Conservation (phyloP, 1,284 basidiomycete species). For the Irpex rosettiformis region DNA sequence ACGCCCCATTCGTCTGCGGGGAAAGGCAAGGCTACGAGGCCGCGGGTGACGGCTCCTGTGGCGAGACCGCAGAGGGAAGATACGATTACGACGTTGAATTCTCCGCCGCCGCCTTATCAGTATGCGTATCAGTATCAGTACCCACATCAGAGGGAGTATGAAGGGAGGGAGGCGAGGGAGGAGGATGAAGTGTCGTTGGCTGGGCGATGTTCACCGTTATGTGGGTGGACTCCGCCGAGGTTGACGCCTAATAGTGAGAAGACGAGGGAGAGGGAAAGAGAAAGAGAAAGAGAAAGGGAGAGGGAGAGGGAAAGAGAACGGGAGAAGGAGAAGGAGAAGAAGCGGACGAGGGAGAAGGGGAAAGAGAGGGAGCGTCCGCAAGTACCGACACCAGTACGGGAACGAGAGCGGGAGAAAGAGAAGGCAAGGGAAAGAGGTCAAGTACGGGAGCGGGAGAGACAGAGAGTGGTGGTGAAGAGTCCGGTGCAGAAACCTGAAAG, state of each 20-base stretch:
- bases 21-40: slow-evolving; percentile 13
- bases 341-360: slow-evolving; percentile 5
- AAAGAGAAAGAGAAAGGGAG: not conserved
- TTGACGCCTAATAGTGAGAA: slow-evolving; percentile 20
- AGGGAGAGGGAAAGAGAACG: slow-evolving; percentile 7
- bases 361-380: slow-evolving; percentile 4
- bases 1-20: not conserved
- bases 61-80: slow-evolving; percentile 12
- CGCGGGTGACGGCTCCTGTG: slow-evolving; percentile 19
- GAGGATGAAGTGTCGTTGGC: slow-evolving; percentile 21
- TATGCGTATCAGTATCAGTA: too few relatives aligned
- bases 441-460: slow-evolving; percentile 17
- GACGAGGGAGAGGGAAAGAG: slow-evolving; percentile 23
- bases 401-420: slow-evolving; percentile 1
- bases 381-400: not conserved
- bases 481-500: not conserved
- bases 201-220: slow-evolving; percentile 30
- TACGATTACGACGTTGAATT: slow-evolving; percentile 22
- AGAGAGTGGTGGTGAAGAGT: slow-evolving; percentile 8
- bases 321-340: slow-evolving; percentile 10
- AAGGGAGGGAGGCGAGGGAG: slow-evolving; percentile 19
- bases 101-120: slow-evolving; percentile 19
- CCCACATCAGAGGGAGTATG: slow-evolving; percentile 15
- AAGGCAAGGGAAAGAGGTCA: not conserved
- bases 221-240: slow-evolving; percentile 23